These are phyloP conservation scores for Pseudogymnoascus verrucosus DNA, from an alignment of 2,329 filamentous ascomycete species.

Conservation along the genomic window DNA sequence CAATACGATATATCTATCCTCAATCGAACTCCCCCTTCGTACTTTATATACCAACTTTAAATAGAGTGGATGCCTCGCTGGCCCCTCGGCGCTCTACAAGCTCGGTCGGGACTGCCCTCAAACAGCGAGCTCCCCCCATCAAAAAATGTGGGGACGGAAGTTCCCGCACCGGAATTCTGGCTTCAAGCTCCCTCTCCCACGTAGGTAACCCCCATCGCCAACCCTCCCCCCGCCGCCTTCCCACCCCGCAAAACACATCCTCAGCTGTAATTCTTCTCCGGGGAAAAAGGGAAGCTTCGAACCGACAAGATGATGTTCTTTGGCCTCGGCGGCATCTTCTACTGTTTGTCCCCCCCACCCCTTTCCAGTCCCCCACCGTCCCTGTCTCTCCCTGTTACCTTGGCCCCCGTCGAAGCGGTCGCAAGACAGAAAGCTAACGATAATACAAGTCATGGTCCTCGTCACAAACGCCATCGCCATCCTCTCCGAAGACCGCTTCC, in stretches of 20 bases:
- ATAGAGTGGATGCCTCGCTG: not conserved
- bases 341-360: conserved; percentile 49
- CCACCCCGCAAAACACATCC: conserved; percentile 1
- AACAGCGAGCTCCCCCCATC: not conserved
- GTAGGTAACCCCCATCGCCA: conserved; percentile 14
- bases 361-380: too few species aligned
- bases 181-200: not conserved
- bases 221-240: not conserved
- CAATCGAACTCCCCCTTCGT: not conserved
- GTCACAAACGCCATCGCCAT: conserved; percentile 90
- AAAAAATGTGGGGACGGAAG: conserved; percentile 1
- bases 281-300: not conserved
- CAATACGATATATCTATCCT: not conserved
- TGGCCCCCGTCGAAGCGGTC: too few species aligned
- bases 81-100: not conserved
- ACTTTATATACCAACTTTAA: not conserved
- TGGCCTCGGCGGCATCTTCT: conserved; percentile 61
- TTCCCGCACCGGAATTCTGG: conserved; percentile 9
- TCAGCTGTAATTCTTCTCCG: not conserved
- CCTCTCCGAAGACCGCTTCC: conserved; percentile 90
- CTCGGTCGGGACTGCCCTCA: not conserved
- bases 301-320: conserved; percentile 59
- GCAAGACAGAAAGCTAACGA: too few species aligned
- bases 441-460: conserved; percentile 57
- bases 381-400: not conserved